Evolutionary conservation across 495 filamentous ascomycete species (phyloP).

Genomic region (Annulohypoxylon bovei): DNA sequence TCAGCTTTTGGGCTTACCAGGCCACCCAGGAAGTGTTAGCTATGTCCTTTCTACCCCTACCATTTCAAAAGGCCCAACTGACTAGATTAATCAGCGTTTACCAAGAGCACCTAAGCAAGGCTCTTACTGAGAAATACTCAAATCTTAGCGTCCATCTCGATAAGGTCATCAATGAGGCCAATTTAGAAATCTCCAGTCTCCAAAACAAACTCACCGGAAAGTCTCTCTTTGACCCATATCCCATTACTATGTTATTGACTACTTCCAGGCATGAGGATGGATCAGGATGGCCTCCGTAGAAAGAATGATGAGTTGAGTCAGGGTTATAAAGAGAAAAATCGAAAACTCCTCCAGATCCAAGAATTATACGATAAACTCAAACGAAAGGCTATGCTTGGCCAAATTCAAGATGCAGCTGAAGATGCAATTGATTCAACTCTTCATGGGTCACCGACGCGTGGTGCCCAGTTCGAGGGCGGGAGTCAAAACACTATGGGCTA

Average conservation of each 20-base stretch:
- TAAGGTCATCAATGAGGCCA: conserved; percentile 82
- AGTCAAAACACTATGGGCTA: conserved; percentile 20
- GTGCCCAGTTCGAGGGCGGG: conserved; percentile 2
- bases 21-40: conserved; percentile 87
- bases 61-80: too few species aligned
- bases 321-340: conserved; percentile 76
- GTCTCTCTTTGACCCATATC: conserved; percentile 12
- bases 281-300: conserved; percentile 72
- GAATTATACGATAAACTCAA: conserved; percentile 89
- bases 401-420: conserved; percentile 75
- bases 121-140: conserved; percentile 77
- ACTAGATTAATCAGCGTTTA: conserved; percentile 68
- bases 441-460: conserved; percentile 37
- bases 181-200: conserved; percentile 76
- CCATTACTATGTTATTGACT: conserved; percentile 20
- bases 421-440: conserved; percentile 71
- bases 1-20: conserved; percentile 93
- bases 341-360: conserved; percentile 78
- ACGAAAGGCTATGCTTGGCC: conserved; percentile 71
- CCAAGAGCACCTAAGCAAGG: conserved; percentile 79
- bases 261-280: conserved; percentile 67
- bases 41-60: background rate
- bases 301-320: conserved; percentile 81
- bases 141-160: conserved; percentile 77
- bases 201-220: conserved; percentile 63